Base-by-base conservation (phyloP, 2,329 filamentous ascomycete species). In the Penicillium crustosum region DNA sequence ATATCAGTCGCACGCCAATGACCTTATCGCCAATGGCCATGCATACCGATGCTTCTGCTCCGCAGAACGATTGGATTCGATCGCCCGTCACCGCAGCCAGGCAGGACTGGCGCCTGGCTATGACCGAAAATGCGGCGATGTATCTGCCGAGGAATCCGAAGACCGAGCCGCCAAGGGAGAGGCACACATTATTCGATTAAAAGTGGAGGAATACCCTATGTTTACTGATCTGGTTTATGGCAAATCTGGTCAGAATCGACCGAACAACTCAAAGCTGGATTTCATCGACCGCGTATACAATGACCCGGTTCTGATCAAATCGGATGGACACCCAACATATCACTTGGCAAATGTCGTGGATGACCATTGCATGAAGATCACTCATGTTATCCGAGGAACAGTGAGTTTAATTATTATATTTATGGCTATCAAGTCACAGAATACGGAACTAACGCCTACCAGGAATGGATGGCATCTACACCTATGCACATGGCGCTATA, bases 271-370 rank as follows among this genome's bases (percentile, higher is more conserved):
- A 76, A 87, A 72, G 45, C 63, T 73, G 56, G 73, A 74, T 36
- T 68, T 75, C 50, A 77, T 75, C 58, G 78, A 81, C 53, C 76
- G 75, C 36, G 81, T 82, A 25, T 88, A 82, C 62, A 91, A 94
- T 64, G 93, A 97, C 69, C 93, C 92, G 21, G 90, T 99, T 60
- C 80, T 99, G 41, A 79, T 97, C 59, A 99, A 99, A 75, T 88
- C 87, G 0, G 94, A 99, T 71, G 93, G 92, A 0, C 89, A 89
- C 63, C 94, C 94, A 0, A 99, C 95, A 0, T 99, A 99, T 70
- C 94, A 99, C 74, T 88, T 99, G 60, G 94, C 94, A 5, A 99
- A 97, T 70, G 93, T 99, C 9, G 88, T 99, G 5, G 94, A 99
- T 70, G 94, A 99, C 70, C 91, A 97, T 73, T 81, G 89, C 59